Conservation (phyloP, 2,329 filamentous ascomycete genomes). For the Daldinia eschscholtzii region DNA sequence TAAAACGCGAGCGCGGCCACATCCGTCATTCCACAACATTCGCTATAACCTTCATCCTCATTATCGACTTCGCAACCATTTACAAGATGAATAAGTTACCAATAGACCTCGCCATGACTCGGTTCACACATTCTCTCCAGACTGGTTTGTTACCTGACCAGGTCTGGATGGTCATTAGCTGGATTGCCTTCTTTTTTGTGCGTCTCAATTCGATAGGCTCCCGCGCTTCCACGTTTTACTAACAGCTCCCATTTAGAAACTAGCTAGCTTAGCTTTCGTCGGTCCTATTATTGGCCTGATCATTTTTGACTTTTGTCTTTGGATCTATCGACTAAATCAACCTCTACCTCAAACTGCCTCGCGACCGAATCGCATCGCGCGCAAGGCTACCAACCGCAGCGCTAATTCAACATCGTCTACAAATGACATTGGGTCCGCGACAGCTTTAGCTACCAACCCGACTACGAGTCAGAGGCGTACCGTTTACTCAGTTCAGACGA, state of each 20-base stretch:
- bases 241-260: conserved; percentile 46
- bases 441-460: conserved; percentile 17
- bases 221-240: conserved; percentile 11
- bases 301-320: conserved; percentile 64
- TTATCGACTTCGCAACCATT: conserved; percentile 10
- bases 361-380: conserved; percentile 42
- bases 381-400: conserved; percentile 31
- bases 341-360: conserved; percentile 43
- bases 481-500: conserved; percentile 30
- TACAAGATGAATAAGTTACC: conserved; percentile 39
- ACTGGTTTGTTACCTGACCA: conserved; percentile 34
- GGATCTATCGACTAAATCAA: conserved; percentile 62
- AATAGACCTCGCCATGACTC: conserved; percentile 42
- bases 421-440: conserved; percentile 36
- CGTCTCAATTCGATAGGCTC: conserved; percentile 23
- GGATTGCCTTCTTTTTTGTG: conserved; percentile 54
- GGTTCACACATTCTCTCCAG: conserved; percentile 44
- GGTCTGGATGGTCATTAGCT: conserved; percentile 49
- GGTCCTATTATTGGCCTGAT: conserved; percentile 63
- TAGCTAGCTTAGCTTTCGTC: conserved; percentile 58
- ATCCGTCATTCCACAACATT: conserved; percentile 4
- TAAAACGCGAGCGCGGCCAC: conserved; percentile 28
- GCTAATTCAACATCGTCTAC: conserved; percentile 11
- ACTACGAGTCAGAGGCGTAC: conserved; percentile 38
- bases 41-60: not conserved